Percentiles rank a stretch among this genome's conserved stretches.
phyloP scores from a whole-genome alignment of 2,329 filamentous ascomycete genomes.

The Neurospora sp. region DNA sequence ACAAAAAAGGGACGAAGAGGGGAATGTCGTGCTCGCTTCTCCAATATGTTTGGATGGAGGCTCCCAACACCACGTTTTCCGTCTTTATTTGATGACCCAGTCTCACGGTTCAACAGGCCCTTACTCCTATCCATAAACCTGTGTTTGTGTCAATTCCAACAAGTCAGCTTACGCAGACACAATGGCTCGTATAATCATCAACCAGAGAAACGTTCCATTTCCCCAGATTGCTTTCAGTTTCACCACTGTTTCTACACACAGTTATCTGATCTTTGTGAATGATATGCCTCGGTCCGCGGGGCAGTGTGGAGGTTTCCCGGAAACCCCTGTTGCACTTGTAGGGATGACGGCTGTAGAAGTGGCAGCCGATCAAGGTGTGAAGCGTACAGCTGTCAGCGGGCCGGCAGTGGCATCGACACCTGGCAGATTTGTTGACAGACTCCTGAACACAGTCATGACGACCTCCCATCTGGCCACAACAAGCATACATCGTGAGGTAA shows the following conservation, averaged over 20 bases:
- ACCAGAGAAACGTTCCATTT: neutral
- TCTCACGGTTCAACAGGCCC: neutral
- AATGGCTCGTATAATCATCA: neutral
- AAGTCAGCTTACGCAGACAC: neutral
- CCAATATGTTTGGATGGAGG: neutral
- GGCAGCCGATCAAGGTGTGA: neutral
- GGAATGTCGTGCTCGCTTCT: neutral
- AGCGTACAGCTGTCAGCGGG: neutral
- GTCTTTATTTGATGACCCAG: neutral
- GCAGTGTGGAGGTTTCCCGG: neutral
- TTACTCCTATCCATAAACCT: neutral
- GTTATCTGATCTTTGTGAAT: neutral
- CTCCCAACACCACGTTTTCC: neutral
- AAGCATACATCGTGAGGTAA: neutral
- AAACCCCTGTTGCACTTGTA: neutral
- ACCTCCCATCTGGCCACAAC: neutral
- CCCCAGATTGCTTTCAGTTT: neutral
- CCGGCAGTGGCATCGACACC: neutral
- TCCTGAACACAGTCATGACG: neutral
- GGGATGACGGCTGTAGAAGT: neutral
- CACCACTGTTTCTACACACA: neutral
- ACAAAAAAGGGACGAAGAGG: neutral
- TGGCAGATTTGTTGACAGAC: neutral
- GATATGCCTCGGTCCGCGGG: neutral
- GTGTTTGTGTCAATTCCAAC: neutral